phyloP scores from a whole-genome alignment of 495 filamentous ascomycete species.

The Xylaria scruposa region DNA sequence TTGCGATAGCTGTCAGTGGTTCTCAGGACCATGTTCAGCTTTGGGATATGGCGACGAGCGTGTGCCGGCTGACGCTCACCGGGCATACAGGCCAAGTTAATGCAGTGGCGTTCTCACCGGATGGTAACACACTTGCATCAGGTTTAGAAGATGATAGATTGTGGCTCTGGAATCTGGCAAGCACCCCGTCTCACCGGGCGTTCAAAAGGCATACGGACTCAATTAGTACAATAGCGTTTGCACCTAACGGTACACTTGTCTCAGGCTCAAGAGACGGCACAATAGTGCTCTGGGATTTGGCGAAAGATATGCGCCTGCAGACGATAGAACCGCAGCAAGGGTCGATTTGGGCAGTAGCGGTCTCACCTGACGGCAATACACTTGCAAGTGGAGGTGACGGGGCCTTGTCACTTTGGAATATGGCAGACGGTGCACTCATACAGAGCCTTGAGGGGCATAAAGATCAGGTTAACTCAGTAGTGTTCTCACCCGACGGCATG shows the following conservation, averaged over 20 bases:
- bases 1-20: conserved; percentile 4
- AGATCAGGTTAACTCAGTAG: conserved; percentile 11
- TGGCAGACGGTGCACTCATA: conserved; percentile 39
- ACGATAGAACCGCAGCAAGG: neutral
- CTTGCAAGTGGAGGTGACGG: neutral
- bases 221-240: conserved; percentile 23
- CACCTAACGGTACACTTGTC: conserved; percentile 30
- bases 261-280: conserved; percentile 14
- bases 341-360: neutral
- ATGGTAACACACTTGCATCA: conserved; percentile 32
- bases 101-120: conserved; percentile 18
- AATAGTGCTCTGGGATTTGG: neutral
- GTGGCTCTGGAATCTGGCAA: conserved; percentile 39
- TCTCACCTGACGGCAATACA: conserved; percentile 30
- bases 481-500: conserved; percentile 26
- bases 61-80: conserved; percentile 10
- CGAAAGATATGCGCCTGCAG: neutral
- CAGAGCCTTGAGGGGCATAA: conserved; percentile 35
- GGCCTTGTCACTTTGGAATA: conserved; percentile 33
- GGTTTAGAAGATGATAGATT: conserved; percentile 20
- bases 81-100: conserved; percentile 7
- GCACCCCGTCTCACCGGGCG: conserved; percentile 38
- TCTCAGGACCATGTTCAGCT: neutral
- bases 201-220: conserved; percentile 30
- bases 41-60: neutral